Percentiles rank a stretch among this genome's conserved stretches.
phyloP scores from a whole-genome alignment of 768 basidiomycete genomes.

The Hydnum rufescens region DNA sequence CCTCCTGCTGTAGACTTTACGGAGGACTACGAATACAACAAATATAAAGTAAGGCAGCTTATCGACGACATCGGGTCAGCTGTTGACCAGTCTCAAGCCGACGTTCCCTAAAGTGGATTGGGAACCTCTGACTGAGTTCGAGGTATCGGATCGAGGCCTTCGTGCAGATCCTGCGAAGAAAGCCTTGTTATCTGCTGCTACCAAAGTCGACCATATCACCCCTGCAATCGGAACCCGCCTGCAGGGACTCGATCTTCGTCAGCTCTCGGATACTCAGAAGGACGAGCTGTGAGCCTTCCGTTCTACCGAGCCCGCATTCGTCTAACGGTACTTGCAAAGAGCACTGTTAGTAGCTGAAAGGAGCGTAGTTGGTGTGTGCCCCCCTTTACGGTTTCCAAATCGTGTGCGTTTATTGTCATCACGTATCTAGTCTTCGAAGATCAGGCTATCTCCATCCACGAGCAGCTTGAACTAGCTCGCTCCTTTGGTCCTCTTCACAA shows the following conservation, averaged over 20 bases:
- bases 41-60: constrained; percentile 32
- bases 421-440: constrained; percentile 42
- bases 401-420: background rate
- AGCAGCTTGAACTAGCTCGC: constrained; percentile 51
- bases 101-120: constrained; percentile 41
- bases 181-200: constrained; percentile 39
- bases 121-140: constrained; percentile 37
- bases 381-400: constrained; percentile 1
- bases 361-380: constrained; percentile 47
- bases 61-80: background rate
- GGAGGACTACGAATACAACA: constrained; percentile 30
- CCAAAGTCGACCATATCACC: constrained; percentile 46
- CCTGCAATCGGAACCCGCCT: constrained; percentile 62
- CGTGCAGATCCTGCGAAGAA: constrained; percentile 52
- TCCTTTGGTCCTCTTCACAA: constrained; percentile 62
- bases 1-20: constrained; percentile 23
- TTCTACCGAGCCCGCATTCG: constrained; percentile 4
- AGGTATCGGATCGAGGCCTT: constrained; percentile 47
- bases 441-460: constrained; percentile 46
- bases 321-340: constrained; percentile 17
- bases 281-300: constrained; percentile 44
- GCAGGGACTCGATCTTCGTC: constrained; percentile 48
- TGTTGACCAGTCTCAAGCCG: constrained; percentile 25
- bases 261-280: constrained; percentile 46
- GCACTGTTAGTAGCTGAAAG: constrained; percentile 57